Percentiles rank a stretch among this genome's conserved stretches.
Conservation (phyloP, 1,139 yeast species). For the Magnusiomyces suaveolens region DNA sequence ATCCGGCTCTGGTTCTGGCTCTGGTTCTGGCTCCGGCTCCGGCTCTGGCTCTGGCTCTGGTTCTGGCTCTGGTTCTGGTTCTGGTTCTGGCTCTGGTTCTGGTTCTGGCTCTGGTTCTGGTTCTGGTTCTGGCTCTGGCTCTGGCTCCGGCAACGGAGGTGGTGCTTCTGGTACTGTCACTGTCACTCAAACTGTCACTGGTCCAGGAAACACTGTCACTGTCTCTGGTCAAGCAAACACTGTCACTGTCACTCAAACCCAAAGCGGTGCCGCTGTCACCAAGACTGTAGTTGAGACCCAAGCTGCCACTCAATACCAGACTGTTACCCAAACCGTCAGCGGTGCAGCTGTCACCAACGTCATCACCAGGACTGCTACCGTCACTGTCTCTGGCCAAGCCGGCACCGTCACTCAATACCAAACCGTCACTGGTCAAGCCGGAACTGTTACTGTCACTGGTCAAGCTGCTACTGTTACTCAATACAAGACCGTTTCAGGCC, state of each 20-base stretch:
- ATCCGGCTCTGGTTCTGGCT: too few species aligned
- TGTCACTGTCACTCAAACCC: not conserved
- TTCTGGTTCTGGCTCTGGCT: not conserved
- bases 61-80: too few species aligned
- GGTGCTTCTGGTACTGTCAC: not conserved
- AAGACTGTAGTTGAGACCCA: not conserved
- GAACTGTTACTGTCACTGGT: not conserved
- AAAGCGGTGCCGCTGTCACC: not conserved
- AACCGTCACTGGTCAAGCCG: not conserved
- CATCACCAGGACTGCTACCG: not conserved
- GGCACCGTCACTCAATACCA: not conserved
- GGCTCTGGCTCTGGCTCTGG: too few species aligned
- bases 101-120: too few species aligned
- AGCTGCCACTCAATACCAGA: not conserved
- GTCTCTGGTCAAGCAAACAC: not conserved
- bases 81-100: too few species aligned
- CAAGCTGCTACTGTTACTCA: not conserved
- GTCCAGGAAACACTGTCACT: not conserved
- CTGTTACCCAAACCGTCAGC: conserved; percentile 2
- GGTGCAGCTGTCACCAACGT: not conserved
- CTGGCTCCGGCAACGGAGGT: not conserved
- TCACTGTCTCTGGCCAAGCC: not conserved
- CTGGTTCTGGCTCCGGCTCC: too few species aligned
- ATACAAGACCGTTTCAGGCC: conserved; percentile 4
- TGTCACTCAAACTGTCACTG: not conserved